Evolutionary conservation across 257 asterid genomes (phyloP), one percentile per base, ranked within the genome.

Genomic region (Scutellaria baicalensis): DNA sequence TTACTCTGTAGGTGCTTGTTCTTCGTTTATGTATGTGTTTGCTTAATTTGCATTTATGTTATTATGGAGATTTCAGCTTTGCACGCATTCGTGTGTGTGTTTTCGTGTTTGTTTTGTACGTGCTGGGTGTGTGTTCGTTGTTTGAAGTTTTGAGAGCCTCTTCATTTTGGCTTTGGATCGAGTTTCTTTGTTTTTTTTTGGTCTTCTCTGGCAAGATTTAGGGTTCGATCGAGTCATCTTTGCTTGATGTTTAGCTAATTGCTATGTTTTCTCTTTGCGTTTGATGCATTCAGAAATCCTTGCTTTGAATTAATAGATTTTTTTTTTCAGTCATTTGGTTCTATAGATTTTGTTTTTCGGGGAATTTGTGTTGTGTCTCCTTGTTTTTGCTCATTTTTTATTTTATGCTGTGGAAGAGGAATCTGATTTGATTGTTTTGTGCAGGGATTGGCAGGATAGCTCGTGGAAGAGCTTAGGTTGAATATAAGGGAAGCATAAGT

Each of bases 221-320:
- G 80, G 84, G 84, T 71, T 74, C 52, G 83, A 79, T 81, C 76
- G 75, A 75, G 63, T 72, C 60, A 42, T 68, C 54, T 45, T 47
- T 52, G 21, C 21, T 71, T 49, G 61, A 31, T 67, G 38, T 48
- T 51, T 57, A 5, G 36, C 18, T 68, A 6, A 18, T 33, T 62
- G 42, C 13, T 23, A 57, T 21, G 58, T 52, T 38, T 35, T 72
- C 5, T 36, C 35, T 36, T 42, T 21, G 38, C 16, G 39, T 40
- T 43, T 52, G 48, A 6, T 54, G 33, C 49, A 61, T 70, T 63
- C 64, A 66, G 0, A n/a, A 49, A 49, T 69, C 63, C 47, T 49
- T 63, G 64, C 2, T 42, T 4, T 6, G 43, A 12, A 10, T 6
- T 43, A 48, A 55, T 40, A 35, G 3, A 12, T 70, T 31, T n/a